Base-by-base conservation (phyloP, 73 alveolate species). In the Paramecium sonneborni region DNA sequence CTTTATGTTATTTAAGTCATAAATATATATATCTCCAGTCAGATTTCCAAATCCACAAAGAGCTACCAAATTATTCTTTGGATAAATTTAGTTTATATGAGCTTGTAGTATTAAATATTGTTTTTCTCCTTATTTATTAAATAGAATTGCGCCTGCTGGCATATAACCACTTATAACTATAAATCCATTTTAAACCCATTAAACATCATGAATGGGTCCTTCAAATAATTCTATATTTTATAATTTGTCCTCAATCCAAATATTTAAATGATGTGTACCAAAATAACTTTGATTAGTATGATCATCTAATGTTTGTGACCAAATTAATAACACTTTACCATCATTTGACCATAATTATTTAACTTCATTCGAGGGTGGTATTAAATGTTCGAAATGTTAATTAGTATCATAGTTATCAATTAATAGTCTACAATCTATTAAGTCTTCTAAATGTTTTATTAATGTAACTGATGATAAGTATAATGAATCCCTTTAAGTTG, bases 281-380 rank as follows among this genome's bases (percentile, higher is more conserved):
- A 72, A 72, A 72, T 72, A 72, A 18, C 86, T 72, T 18, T 72
- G 26, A 34, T 72, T 72, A 2, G 55, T 72, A 6, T 32, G 57
- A 34, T 72, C 86, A 15, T 72, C 86, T 34, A 72, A 34, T 34
- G 35, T 37, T 38, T 72, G 20, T 35, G 58, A 32, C 86, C 86
- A 72, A 12, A 72, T 34, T 38, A 72, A 72, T 72, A 72, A 20
- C 5, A 38, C 35, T 38, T 34, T 32, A 3, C 86, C 86, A 72
- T 72, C 57, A 3, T 72, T 14, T 34, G 86, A 72, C 90, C 90
- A 79, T 6, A 79, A 34, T 44, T 79, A 44, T 41, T 79, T 39
- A 30, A 79, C 90, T 46, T 79, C 90, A 41, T 79, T 79, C 14
- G 90, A 57, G n/a, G 72, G 72, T 3, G 90, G 90, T 3, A 79